These are phyloP conservation scores for Yarrowia deformans DNA, from an alignment of 805 yeast genomes.

Conservation along the genomic window DNA sequence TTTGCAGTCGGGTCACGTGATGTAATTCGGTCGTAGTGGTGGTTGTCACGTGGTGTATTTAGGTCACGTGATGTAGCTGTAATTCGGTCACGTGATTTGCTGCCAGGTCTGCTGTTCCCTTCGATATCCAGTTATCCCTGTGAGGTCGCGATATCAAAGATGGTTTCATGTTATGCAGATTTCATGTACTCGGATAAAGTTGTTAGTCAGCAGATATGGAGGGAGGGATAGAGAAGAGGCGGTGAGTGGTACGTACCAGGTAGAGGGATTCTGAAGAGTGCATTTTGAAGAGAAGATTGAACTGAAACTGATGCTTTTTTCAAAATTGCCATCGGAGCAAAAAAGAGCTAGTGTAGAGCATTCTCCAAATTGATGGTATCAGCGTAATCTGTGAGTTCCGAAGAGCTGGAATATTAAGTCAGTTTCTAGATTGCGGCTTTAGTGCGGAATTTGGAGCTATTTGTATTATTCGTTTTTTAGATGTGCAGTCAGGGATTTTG, in stretches of 20 bases:
- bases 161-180: slow-evolving; percentile 3
- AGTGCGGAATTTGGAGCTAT: too few species aligned
- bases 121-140: neutral
- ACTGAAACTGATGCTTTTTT: neutral
- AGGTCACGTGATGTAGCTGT: neutral
- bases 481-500: too few species aligned
- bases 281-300: neutral
- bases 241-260: neutral
- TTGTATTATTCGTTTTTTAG: too few species aligned
- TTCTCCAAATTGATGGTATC: too few species aligned
- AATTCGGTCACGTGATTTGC: neutral
- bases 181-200: neutral
- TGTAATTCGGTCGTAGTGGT: too few species aligned
- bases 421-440: too few species aligned
- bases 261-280: neutral
- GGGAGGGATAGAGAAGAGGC: too few species aligned
- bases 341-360: neutral
- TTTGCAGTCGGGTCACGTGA: too few species aligned
- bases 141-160: neutral
- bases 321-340: neutral
- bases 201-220: neutral
- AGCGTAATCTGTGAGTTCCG: too few species aligned
- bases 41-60: neutral
- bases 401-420: too few species aligned
- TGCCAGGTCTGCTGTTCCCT: neutral